Percentiles rank a stretch among this genome's conserved stretches.
phyloP scores from a whole-genome alignment of 306 rosid species.

The Nissolia schottii region DNA sequence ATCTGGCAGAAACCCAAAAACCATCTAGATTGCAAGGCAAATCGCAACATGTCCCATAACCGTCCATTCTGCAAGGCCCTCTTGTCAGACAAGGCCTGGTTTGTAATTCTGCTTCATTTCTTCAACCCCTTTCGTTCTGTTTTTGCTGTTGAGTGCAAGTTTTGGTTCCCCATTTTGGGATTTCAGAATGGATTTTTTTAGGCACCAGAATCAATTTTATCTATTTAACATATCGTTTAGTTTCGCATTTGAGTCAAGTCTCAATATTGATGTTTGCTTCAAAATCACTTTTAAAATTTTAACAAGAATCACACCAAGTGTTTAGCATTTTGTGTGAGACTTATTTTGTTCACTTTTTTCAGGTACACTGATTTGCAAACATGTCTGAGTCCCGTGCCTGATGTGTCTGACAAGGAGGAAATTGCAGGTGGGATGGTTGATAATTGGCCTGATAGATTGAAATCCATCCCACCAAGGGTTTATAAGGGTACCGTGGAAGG shows the following conservation, averaged over 20 bases:
- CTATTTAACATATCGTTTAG: too few species aligned
- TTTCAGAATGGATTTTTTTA: too few species aligned
- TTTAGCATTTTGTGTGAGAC: too few species aligned
- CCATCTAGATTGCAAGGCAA: constrained; percentile 51
- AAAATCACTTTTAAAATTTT: too few species aligned
- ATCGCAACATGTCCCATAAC: constrained; percentile 22
- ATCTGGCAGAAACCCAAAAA: constrained; percentile 78
- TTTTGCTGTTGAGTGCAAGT: too few species aligned
- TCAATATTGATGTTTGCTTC: too few species aligned
- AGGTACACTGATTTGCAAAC: constrained; percentile 74
- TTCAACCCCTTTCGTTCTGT: not conserved
- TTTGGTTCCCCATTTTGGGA: too few species aligned
- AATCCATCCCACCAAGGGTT: constrained; percentile 67
- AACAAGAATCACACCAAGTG: too few species aligned
- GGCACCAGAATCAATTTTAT: too few species aligned
- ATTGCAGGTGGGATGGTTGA: constrained; percentile 60
- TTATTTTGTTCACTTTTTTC: too few species aligned
- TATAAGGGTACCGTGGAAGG: constrained; percentile 50
- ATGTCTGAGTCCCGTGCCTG: constrained; percentile 69
- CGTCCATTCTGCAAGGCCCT: constrained; percentile 48
- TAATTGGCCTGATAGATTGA: constrained; percentile 68
- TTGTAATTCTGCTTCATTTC: constrained; percentile 29
- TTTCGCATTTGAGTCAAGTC: too few species aligned
- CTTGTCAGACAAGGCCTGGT: constrained; percentile 78
- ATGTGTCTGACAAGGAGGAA: constrained; percentile 47